phyloP scores from a whole-genome alignment of 2,329 filamentous ascomycete genomes.

The Hymenoscyphus linearis region DNA sequence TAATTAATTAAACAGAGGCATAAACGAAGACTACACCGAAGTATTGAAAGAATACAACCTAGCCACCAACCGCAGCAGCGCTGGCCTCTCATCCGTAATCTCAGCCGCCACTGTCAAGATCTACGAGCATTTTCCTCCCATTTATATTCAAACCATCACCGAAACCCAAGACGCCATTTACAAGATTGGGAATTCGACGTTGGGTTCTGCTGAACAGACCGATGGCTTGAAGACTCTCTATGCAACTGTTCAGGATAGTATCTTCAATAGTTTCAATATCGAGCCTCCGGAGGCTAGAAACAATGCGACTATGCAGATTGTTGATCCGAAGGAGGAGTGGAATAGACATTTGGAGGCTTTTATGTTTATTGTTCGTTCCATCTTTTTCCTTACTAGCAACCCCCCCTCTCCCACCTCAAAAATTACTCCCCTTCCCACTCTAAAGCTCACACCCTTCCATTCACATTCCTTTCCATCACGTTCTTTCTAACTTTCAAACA shows the following conservation, averaged over 20 bases:
- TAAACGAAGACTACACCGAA: not conserved
- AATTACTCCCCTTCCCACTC: no score
- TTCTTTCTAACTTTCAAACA: slow-evolving; percentile 1
- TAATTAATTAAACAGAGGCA: not conserved
- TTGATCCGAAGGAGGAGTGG: slow-evolving; percentile 16
- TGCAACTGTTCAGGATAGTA: slow-evolving; percentile 17
- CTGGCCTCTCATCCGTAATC: not conserved
- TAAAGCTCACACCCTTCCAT: not conserved
- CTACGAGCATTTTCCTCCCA: slow-evolving; percentile 11
- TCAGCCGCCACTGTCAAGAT: slow-evolving; percentile 11
- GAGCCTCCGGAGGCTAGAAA: slow-evolving; percentile 6
- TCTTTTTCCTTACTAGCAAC: not conserved
- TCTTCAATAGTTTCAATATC: slow-evolving; percentile 20
- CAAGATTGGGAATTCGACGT: slow-evolving; percentile 12
- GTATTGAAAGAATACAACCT: not conserved
- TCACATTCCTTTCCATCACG: not conserved
- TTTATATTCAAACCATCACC: slow-evolving; percentile 7
- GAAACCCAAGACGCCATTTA: slow-evolving; percentile 9
- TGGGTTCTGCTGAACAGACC: slow-evolving; percentile 10
- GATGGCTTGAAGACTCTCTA: slow-evolving; percentile 11
- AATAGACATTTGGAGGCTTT: slow-evolving; percentile 16
- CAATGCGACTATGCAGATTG: not conserved
- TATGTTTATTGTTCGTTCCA: slow-evolving; percentile 17
- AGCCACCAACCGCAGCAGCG: not conserved
- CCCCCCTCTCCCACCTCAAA: no score